Evolutionary conservation across 371 early-diverging fungal species (phyloP), one percentile per base, ranked within the genome.

Genomic region (Haplosporangium sp.): DNA sequence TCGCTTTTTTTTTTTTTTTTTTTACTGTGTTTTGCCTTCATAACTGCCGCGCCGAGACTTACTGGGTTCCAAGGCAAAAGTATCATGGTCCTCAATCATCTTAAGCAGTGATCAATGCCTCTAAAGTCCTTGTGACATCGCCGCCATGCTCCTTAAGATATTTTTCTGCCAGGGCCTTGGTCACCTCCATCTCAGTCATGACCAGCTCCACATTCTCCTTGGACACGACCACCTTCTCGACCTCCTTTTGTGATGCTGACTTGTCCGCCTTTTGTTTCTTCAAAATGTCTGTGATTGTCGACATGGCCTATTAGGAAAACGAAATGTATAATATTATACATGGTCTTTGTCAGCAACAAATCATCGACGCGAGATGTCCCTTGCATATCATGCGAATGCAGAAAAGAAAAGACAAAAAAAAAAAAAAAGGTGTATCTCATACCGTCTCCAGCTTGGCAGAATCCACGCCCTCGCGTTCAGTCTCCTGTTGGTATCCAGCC

Each of bases 231-330:
- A 80, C 2, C 54, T 73, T 80, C 59, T 73, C 69, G 6, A 43
- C 61, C 41, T 74, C 74, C 64, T 72, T 74, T 18, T 73, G 69
- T 21, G 59, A 10, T 18, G 72, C 56, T 47, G 67, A 59, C 41
- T 68, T 77, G 14, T 72, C 79, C 18, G 72, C 79, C 62, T 77
- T 77, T 48, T 77, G 79, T 55, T 77, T 72, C 72, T 77, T 77
- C 38, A 60, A 43, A 10, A 77, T 65, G 43, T 77, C 79, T 10
- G 79, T 67, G 55, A 77, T 71, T 41, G 62, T 13, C 18, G 61
- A 40, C 79, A 72, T 77, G 0, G 79, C 72, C 79, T 77, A 50
- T 48, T 3, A 18, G 14, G 18, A 16, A 55, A 21, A 18, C 54
- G 40, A 18, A 12, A 16, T n/a, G n/a, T n/a, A n/a, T n/a, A n/a